Conservation (phyloP, 495 filamentous ascomycete species). For the Penicillium arizonense region DNA sequence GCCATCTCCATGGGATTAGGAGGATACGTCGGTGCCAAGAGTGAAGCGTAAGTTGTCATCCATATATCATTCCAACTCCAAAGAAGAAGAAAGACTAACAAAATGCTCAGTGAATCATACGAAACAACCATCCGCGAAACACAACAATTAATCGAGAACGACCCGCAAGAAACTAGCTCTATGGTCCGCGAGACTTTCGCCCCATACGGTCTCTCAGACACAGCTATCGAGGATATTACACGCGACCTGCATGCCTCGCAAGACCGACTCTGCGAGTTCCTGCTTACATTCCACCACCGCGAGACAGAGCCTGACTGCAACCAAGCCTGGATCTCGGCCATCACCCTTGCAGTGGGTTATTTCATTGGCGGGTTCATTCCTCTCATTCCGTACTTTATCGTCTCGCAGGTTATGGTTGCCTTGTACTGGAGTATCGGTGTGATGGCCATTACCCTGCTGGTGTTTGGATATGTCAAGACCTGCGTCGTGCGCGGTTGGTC, state of each 20-base stretch:
- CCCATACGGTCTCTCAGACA: slow-evolving; percentile 45
- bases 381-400: slow-evolving; percentile 71
- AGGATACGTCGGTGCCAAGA: slow-evolving; percentile 64
- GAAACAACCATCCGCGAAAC: slow-evolving; percentile 46
- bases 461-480: slow-evolving; percentile 73
- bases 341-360: slow-evolving; percentile 68
- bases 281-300: slow-evolving; percentile 57
- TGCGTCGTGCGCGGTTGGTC: slow-evolving; percentile 44
- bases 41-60: slow-evolving; percentile 56
- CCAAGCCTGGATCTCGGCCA: slow-evolving; percentile 55
- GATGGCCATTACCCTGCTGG: slow-evolving; percentile 65
- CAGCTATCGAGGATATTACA: slow-evolving; percentile 42
- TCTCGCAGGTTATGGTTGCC: slow-evolving; percentile 53
- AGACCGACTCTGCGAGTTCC: slow-evolving; percentile 51
- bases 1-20: slow-evolving; percentile 58
- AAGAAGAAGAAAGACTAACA: neutral
- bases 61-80: slow-evolving; percentile 9
- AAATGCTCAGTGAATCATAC: slow-evolving; percentile 44
- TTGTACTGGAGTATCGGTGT: slow-evolving; percentile 66
- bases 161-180: slow-evolving; percentile 34
- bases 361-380: slow-evolving; percentile 72
- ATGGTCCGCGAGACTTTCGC: slow-evolving; percentile 52
- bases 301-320: slow-evolving; percentile 48
- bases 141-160: slow-evolving; percentile 35
- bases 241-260: slow-evolving; percentile 44